These are phyloP conservation scores for Erysimum cheiranthoides DNA, from an alignment of 345 rosid species.

Conservation along the genomic window DNA sequence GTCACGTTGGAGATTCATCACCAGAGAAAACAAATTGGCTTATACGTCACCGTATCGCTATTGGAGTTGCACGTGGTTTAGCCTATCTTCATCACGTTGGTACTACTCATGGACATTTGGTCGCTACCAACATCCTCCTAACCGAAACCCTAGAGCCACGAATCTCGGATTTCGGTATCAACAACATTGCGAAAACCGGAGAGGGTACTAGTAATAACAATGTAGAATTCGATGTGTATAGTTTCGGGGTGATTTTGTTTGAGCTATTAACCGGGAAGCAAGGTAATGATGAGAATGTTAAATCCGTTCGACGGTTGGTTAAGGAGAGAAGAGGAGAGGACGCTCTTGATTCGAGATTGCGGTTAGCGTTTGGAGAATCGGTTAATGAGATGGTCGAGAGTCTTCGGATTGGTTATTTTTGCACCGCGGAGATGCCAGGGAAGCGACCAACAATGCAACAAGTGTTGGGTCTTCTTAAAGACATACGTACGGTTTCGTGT, in stretches of 20 bases:
- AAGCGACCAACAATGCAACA: constrained; percentile 97
- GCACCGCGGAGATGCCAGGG: constrained; percentile 78
- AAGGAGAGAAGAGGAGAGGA: constrained; percentile 67
- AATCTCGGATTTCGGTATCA: constrained; percentile 76
- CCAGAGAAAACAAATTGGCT: constrained; percentile 74
- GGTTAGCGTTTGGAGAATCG: constrained; percentile 54
- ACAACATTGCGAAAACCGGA: constrained; percentile 32
- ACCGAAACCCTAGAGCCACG: constrained; percentile 75
- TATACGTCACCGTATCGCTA: constrained; percentile 81
- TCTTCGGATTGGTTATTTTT: constrained; percentile 77
- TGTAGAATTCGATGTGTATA: constrained; percentile 64
- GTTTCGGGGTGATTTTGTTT: constrained; percentile 73
- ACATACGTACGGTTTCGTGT: constrained; percentile 55
- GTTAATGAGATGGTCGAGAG: constrained; percentile 80
- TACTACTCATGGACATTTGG: constrained; percentile 77
- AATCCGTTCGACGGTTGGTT: constrained; percentile 62
- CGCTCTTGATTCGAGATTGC: constrained; percentile 70
- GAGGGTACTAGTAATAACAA: background rate
- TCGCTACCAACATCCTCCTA: constrained; percentile 77
- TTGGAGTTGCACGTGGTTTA: constrained; percentile 91
- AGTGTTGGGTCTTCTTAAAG: constrained; percentile 84
- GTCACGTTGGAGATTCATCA: constrained; percentile 43
- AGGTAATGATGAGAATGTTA: constrained; percentile 63
- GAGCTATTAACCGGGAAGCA: constrained; percentile 76
- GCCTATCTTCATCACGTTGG: constrained; percentile 95